phyloP scores from a whole-genome alignment of 495 filamentous ascomycete genomes.

The Tuber borchii region DNA sequence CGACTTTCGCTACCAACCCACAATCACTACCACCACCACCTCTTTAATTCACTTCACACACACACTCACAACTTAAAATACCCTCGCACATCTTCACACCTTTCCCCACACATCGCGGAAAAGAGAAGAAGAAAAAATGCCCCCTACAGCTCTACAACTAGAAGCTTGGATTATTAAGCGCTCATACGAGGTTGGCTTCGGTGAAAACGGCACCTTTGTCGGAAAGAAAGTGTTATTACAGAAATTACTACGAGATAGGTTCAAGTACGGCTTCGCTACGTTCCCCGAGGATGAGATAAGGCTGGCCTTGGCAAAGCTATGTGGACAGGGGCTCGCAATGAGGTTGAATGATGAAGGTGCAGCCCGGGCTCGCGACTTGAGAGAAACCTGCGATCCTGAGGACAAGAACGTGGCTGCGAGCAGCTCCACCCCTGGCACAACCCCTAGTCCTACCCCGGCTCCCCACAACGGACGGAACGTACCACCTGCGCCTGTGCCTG shows the following conservation, averaged over 20 bases:
- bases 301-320: neutral
- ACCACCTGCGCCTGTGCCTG: neutral
- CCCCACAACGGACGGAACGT: neutral
- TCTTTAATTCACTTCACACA: neutral
- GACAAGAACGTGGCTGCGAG: neutral
- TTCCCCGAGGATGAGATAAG: neutral
- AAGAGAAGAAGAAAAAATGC: neutral
- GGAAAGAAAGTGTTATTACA: neutral
- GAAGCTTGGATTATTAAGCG: slow-evolving; percentile 6
- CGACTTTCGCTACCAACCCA: neutral
- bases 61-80: neutral
- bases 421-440: neutral
- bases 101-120: neutral
- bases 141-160: neutral
- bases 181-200: slow-evolving; percentile 13
- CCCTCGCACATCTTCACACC: neutral
- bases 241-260: neutral
- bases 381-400: neutral
- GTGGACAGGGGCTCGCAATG: neutral
- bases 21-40: neutral
- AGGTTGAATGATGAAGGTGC: neutral
- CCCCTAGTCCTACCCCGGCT: neutral
- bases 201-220: slow-evolving; percentile 5
- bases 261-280: neutral
- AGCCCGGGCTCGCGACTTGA: neutral